Evolutionary conservation across 306 rosid genomes (phyloP), one percentile per base, ranked within the genome.

Genomic region (Vachellia collinsii): DNA sequence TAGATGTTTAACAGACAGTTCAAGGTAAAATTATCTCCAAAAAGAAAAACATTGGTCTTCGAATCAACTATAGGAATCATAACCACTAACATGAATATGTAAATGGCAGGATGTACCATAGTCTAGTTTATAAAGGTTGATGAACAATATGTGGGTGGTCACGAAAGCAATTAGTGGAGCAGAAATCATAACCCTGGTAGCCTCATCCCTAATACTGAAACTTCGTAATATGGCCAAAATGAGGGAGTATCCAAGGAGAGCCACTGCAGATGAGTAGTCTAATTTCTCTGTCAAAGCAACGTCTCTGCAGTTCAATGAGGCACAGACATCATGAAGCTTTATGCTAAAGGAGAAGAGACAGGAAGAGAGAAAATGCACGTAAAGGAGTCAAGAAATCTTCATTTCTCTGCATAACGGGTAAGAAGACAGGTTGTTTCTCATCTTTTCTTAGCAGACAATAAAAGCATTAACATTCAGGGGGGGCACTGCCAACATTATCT

Each of bases 141-240:
- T 88, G 83, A 83, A 93, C 82, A 90, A 41, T 74, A 94, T 85
- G 75, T 94, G 97, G 25, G 94, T 92, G 79, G 85, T 82, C 17
- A 88, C 81, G 56, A 94, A 92, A 48, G 97, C 89, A 70, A 89
- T 82, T 81, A 92, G 82, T 7, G 97, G 98, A 72, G 98, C 97
- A 25, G 89, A 69, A 84, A 90, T 83, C 97, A 91, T 92, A 63
- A 90, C 91, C 89, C 95, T 86, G 70, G 85, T 74, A 68, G 97
- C 98, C 77, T 92, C 95, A 63, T 83, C 70, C 85, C 86, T 92
- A 76, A 92, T 72, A 53, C 87, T 80, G 61, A 88, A 90, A 86
- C 90, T 77, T 72, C 97, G 79, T 69, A 92, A 79, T 58, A 92
- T 79, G 51, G 92, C 83, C 71, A 92, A 67, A 84, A 90, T 87